phyloP scores from a whole-genome alignment of 2,329 filamentous ascomycete genomes.

The Colletotrichum sp. region DNA sequence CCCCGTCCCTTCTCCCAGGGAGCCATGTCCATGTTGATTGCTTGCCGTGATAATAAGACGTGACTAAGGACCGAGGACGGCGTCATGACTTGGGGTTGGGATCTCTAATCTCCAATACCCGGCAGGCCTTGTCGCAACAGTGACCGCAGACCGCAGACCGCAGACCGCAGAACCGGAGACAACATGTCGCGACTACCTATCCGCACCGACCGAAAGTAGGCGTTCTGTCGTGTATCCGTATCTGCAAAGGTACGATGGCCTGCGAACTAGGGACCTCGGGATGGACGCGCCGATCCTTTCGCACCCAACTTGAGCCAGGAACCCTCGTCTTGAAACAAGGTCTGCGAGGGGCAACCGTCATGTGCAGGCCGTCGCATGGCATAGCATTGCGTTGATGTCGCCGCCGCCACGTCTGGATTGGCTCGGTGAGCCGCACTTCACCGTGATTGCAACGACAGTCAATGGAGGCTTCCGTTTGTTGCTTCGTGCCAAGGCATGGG shows the following conservation, averaged over 20 bases:
- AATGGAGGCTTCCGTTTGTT: neutral
- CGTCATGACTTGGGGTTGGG: neutral
- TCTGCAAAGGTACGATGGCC: neutral
- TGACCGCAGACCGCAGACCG: neutral
- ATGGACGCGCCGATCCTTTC: constrained; percentile 14
- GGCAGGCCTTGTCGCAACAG: neutral
- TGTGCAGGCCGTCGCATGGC: neutral
- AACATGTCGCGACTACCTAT: neutral
- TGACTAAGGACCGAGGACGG: neutral
- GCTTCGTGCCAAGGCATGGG: neutral
- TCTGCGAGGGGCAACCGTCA: neutral
- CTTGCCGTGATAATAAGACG: neutral
- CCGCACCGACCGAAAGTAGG: neutral
- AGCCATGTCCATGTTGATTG: neutral
- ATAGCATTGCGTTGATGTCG: neutral
- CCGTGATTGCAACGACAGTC: neutral
- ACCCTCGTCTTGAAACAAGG: constrained; percentile 13
- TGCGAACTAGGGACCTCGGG: constrained; percentile 6
- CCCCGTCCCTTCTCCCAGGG: constrained; percentile 14
- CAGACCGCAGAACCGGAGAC: neutral
- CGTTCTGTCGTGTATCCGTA: neutral
- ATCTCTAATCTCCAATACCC: neutral
- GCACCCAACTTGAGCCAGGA: constrained; percentile 13
- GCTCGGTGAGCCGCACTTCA: constrained; percentile 15
- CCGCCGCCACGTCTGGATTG: neutral